These are phyloP conservation scores for Cyberlindnera petersonii DNA, from an alignment of 805 yeast species.

Conservation along the genomic window DNA sequence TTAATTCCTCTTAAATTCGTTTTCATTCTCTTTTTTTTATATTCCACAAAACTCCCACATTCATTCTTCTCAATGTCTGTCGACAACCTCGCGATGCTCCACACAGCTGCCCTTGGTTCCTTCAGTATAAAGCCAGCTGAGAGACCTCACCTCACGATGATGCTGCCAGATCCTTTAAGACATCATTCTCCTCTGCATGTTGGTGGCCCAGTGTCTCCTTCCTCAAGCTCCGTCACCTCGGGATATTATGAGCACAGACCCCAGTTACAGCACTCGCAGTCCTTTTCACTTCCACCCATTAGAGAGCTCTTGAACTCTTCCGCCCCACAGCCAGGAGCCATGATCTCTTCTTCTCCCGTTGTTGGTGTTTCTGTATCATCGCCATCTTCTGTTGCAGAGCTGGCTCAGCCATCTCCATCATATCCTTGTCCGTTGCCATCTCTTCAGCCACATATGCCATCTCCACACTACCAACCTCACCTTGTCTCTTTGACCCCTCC, in stretches of 20 bases:
- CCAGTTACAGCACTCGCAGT: slow-evolving; percentile 7
- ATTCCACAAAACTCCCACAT: no score
- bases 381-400: not conserved
- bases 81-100: slow-evolving; percentile 14
- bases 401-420: slow-evolving; percentile 3
- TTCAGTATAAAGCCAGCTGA: not conserved
- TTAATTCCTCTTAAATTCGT: no score
- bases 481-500: slow-evolving; percentile 5
- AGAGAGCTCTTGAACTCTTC: slow-evolving; percentile 17
- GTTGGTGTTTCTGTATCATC: not conserved
- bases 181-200: slow-evolving; percentile 11
- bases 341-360: not conserved
- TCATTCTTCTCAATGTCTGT: slow-evolving; percentile 7
- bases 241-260: slow-evolving; percentile 10
- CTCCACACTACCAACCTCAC: slow-evolving; percentile 7
- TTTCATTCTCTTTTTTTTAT: not conserved
- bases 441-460: slow-evolving; percentile 3
- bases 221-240: slow-evolving; percentile 1
- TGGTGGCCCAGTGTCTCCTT: slow-evolving; percentile 1
- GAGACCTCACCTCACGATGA: slow-evolving; percentile 18
- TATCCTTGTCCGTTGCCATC: slow-evolving; percentile 3
- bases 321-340: slow-evolving; percentile 1
- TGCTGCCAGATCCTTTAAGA: slow-evolving; percentile 23
- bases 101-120: slow-evolving; percentile 12
- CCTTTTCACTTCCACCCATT: slow-evolving; percentile 20